A percentile compares a stretch with the other conserved stretches of the same genome.
These are phyloP conservation scores for Naumovozyma dairenensis DNA, from an alignment of 805 yeast genomes.

Conservation along the genomic window DNA sequence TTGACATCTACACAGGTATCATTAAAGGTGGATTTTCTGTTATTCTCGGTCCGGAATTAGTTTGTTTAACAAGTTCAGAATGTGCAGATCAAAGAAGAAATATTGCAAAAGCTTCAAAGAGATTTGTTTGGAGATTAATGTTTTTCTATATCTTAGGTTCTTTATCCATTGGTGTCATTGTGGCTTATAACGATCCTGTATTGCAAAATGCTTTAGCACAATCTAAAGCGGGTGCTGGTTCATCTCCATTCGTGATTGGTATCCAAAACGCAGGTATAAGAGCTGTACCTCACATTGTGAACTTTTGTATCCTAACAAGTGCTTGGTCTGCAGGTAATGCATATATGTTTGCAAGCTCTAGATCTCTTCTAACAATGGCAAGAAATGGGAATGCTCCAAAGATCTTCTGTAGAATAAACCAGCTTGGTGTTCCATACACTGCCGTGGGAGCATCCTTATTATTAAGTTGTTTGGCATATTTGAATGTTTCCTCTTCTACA, in stretches of 20 bases:
- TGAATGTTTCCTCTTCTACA: slow-evolving; percentile 46
- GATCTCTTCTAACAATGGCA: slow-evolving; percentile 38
- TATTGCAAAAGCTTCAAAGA: slow-evolving; percentile 50
- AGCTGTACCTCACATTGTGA: slow-evolving; percentile 51
- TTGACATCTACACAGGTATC: slow-evolving; percentile 54
- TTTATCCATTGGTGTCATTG: slow-evolving; percentile 51
- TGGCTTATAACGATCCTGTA: slow-evolving; percentile 40
- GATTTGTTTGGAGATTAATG: slow-evolving; percentile 52
- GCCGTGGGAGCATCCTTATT: slow-evolving; percentile 12
- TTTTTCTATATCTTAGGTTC: slow-evolving; percentile 50
- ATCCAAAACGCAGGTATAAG: slow-evolving; percentile 52
- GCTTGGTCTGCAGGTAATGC: slow-evolving; percentile 43
- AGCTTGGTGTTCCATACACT: slow-evolving; percentile 47
- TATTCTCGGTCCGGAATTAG: slow-evolving; percentile 54
- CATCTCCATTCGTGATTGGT: slow-evolving; percentile 59
- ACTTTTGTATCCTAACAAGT: slow-evolving; percentile 51
- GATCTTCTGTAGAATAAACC: slow-evolving; percentile 38
- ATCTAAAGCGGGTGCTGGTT: slow-evolving; percentile 49
- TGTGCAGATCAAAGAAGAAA: slow-evolving; percentile 48
- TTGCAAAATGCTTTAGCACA: slow-evolving; percentile 39
- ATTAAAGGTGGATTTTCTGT: slow-evolving; percentile 59
- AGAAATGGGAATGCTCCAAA: slow-evolving; percentile 44
- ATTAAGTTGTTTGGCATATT: slow-evolving; percentile 39
- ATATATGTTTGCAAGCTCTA: slow-evolving; percentile 45
- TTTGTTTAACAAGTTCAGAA: slow-evolving; percentile 51